These are phyloP conservation scores for Chaetomiaceae sp. DNA, from an alignment of 2,329 filamentous ascomycete genomes.

Conservation along the genomic window DNA sequence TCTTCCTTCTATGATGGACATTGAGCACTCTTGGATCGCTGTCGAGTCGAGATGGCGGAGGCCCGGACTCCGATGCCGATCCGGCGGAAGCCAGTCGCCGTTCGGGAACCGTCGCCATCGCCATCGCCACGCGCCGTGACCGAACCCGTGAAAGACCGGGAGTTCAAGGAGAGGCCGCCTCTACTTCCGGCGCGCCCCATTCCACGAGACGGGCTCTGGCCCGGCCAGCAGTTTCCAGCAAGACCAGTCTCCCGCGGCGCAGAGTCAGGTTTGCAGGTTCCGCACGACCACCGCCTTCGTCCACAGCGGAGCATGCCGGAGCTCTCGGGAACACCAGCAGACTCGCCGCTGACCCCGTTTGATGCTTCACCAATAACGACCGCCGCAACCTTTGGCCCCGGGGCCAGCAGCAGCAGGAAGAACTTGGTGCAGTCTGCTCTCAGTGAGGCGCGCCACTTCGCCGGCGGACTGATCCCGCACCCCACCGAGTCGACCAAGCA, in stretches of 20 bases:
- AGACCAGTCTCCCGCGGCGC: conserved; percentile 16
- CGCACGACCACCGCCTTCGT: conserved; percentile 13
- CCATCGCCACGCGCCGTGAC: not conserved
- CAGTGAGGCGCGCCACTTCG: conserved; percentile 60
- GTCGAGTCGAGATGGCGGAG: not conserved
- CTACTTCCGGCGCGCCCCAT: conserved; percentile 12
- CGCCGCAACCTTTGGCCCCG: conserved; percentile 17
- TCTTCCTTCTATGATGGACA: too few species aligned
- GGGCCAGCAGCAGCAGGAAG: conserved; percentile 4
- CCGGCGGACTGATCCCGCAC: conserved; percentile 59
- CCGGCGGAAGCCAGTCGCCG: conserved; percentile 12
- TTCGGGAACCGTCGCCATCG: not conserved
- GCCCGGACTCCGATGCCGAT: not conserved
- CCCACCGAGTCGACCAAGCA: conserved; percentile 62
- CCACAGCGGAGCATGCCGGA: conserved; percentile 19
- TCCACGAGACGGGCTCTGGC: not conserved
- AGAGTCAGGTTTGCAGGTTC: conserved; percentile 6
- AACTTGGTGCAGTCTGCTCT: conserved; percentile 46
- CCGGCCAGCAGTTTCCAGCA: not conserved
- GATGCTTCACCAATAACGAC: not conserved
- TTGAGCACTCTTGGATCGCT: too few species aligned
- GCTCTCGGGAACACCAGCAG: conserved; percentile 8
- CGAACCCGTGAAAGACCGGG: not conserved
- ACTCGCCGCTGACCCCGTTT: conserved; percentile 4
- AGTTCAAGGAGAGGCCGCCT: conserved; percentile 4